Base-by-base conservation (phyloP, 2,329 filamentous ascomycete genomes). In the Geoglossum cookeanum region DNA sequence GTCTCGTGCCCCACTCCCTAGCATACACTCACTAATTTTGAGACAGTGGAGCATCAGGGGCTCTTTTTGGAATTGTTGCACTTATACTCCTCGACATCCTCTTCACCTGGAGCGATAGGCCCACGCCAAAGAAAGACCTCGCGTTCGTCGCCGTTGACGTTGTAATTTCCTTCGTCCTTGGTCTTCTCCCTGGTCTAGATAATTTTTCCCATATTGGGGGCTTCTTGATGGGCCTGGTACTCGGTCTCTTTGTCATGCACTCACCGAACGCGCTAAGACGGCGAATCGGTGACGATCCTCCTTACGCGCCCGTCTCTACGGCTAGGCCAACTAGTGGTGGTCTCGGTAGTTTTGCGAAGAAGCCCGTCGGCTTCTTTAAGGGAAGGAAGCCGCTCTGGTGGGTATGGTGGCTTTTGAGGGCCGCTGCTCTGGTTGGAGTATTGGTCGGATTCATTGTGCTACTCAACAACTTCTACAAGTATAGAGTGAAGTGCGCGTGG, bases 171-270 rank as follows among this genome's bases (percentile, higher is more conserved):
- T 96, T 98, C 66, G 88, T 92, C 15, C 78, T 98, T 1, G 92
- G 92, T 37, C 77, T 98, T 3, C 77, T 98, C 1, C 92, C 92
- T 0, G 91, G 90, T 7, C 72, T 98, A 52, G 92, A 98, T 74
- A 98, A 98, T 70, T 98, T 97, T 69, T 87, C 87, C 15, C 92
- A 98, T 63, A 96, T 98, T 60, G 92, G 92, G 57, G 92, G 92
- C 1, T 96, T 97, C 68, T 71, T 94, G 55, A 94, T 94, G 81
- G 92, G 92, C 0, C 72, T 98, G 5, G 84, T 84, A 0, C 78
- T 96, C 0, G 92, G 92, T 11, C 76, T 97, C 55, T 94, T 84
- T 60, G 76, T 98, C 32, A 75, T 98, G 60, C 89, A 91, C 66
- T 96, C 90, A 3, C 92, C 92, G 1, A 86, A 89, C 61, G 76